Conservation (phyloP, 2,329 filamentous ascomycete genomes). For the Pestalotiopsis sp. region DNA sequence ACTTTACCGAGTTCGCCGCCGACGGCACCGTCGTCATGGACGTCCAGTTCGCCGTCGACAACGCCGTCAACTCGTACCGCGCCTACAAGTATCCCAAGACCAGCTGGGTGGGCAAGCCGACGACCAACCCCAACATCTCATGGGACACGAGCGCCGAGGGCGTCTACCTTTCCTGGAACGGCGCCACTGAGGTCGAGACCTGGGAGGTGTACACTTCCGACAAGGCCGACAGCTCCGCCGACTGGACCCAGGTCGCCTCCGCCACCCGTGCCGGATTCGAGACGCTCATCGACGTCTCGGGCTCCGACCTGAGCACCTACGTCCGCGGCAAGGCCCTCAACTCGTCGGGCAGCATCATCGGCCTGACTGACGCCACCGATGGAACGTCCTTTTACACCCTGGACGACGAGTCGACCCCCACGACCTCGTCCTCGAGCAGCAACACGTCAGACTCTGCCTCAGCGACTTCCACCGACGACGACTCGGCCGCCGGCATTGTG, state of each 20-base stretch:
- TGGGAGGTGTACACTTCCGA: slow-evolving; percentile 5
- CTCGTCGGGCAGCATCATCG: not conserved
- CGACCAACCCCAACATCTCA: slow-evolving; percentile 15
- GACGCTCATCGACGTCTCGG: not conserved
- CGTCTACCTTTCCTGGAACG: slow-evolving; percentile 45
- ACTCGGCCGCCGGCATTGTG: not conserved
- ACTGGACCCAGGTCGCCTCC: slow-evolving; percentile 8
- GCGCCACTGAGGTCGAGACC: slow-evolving; percentile 39
- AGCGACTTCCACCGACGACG: not conserved
- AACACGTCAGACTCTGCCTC: not conserved
- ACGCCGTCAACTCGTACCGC: slow-evolving; percentile 48
- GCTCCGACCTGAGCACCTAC: not conserved
- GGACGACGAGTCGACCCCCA: slow-evolving; percentile 1
- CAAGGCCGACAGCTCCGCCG: not conserved
- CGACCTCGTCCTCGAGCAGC: not conserved
- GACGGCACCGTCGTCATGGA: slow-evolving; percentile 53
- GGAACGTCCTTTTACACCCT: not conserved
- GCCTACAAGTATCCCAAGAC: slow-evolving; percentile 44
- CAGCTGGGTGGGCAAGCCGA: slow-evolving; percentile 41
- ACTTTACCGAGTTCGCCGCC: slow-evolving; percentile 44
- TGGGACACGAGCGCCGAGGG: slow-evolving; percentile 6
- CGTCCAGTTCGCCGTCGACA: slow-evolving; percentile 31
- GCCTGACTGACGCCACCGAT: slow-evolving; percentile 2
- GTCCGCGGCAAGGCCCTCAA: slow-evolving; percentile 6
- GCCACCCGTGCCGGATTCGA: not conserved